Percentiles rank a stretch among this genome's conserved stretches.
Evolutionary conservation across 192 early-diverging fungal genomes (phyloP).

Genomic region (Gigaspora rosea): DNA sequence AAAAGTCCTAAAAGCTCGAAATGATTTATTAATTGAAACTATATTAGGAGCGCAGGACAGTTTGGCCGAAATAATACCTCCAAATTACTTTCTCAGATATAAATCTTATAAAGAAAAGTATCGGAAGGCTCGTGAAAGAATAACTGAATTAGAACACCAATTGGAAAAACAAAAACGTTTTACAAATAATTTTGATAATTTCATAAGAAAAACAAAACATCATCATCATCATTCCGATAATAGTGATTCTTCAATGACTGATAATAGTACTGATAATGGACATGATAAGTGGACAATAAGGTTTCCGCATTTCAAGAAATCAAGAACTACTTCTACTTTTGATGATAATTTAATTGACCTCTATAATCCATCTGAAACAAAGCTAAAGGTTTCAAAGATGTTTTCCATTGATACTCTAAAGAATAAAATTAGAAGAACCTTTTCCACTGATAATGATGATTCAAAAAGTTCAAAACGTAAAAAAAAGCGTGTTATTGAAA

Average conservation of each 20-base stretch:
- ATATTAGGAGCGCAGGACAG: slow-evolving; percentile 31
- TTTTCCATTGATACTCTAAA: no score
- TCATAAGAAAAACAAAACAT: neutral
- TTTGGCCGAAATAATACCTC: slow-evolving; percentile 31
- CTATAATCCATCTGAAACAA: no score
- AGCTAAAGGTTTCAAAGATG: no score
- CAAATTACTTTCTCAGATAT: slow-evolving; percentile 30
- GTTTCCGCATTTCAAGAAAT: neutral
- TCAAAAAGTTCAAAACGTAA: no score
- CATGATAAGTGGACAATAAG: neutral
- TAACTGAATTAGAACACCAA: slow-evolving; percentile 17
- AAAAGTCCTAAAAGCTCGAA: neutral
- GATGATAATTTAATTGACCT: no score
- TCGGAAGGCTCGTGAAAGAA: neutral
- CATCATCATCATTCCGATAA: neutral
- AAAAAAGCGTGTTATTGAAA: no score
- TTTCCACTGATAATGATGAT: no score
- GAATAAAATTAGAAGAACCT: no score
- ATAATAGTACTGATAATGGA: neutral
- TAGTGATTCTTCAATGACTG: neutral
- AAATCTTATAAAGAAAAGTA: neutral
- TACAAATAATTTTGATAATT: slow-evolving; percentile 10
- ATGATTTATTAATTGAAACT: slow-evolving; percentile 26
- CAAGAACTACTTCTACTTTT: neutral
- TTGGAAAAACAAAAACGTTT: slow-evolving; percentile 2